phyloP scores from a whole-genome alignment of 2,329 filamentous ascomycete species.

The Verticillium alfalfae region DNA sequence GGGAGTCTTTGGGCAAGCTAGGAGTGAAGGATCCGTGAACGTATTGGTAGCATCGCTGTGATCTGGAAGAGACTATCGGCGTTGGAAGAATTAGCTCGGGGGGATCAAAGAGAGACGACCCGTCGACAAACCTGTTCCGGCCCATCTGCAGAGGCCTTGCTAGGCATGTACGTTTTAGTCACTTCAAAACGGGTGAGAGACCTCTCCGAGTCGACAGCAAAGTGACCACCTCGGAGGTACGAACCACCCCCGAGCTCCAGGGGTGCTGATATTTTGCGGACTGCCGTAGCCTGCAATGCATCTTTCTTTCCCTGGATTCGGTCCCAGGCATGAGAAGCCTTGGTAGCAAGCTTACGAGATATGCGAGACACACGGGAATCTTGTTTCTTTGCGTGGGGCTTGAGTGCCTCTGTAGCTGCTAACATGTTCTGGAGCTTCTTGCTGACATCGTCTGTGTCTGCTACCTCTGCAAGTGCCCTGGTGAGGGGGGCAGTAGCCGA shows the following conservation, averaged over 20 bases:
- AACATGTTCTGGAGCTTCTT: conserved; percentile 30
- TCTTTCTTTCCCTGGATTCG: conserved; percentile 21
- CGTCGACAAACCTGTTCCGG: not conserved
- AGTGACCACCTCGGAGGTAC: not conserved
- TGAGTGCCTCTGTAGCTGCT: conserved; percentile 26
- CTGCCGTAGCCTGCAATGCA: conserved; percentile 9
- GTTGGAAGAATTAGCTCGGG: not conserved
- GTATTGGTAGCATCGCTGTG: not conserved
- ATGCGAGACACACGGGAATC: conserved; percentile 14
- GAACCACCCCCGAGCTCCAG: not conserved
- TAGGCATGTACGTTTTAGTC: not conserved
- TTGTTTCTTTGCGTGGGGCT: conserved; percentile 15
- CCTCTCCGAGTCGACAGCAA: not conserved
- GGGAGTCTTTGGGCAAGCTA: not conserved
- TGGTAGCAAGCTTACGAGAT: conserved; percentile 23
- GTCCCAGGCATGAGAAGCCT: conserved; percentile 26
- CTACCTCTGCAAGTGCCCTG: not conserved
- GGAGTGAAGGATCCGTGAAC: not conserved
- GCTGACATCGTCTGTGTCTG: conserved; percentile 14
- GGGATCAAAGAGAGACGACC: not conserved
- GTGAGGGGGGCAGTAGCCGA: conserved; percentile 8
- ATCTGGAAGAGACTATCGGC: not conserved
- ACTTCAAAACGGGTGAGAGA: not conserved
- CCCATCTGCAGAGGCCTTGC: not conserved
- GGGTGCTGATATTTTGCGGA: conserved; percentile 8